These are phyloP conservation scores for Hibiscus tridactylites DNA, from an alignment of 345 rosid species.

Conservation along the genomic window DNA sequence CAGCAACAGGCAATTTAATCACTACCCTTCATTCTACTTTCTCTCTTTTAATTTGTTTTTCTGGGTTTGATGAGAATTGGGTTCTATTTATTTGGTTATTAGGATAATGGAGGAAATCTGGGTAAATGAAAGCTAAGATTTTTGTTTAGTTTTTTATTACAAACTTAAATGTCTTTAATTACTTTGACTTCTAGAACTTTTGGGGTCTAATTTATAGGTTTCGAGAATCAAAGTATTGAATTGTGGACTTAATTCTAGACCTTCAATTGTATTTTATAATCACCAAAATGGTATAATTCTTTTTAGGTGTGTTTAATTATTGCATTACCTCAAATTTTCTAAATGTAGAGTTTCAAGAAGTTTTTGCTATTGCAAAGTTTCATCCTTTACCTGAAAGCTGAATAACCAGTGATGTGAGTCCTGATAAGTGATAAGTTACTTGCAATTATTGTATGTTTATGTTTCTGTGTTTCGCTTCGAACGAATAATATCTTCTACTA, in stretches of 20 bases:
- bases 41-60: background rate
- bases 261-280: background rate
- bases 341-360: background rate
- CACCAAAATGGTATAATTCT: background rate
- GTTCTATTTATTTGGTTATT: background rate
- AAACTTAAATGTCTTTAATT: background rate
- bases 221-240: background rate
- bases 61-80: background rate
- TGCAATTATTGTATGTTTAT: constrained; percentile 1
- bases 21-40: background rate
- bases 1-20: constrained; percentile 53
- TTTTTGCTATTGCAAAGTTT: background rate
- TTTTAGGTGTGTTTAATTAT: background rate
- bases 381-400: background rate
- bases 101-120: constrained; percentile 6
- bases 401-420: background rate
- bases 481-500: background rate
- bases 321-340: background rate
- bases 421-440: background rate
- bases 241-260: background rate
- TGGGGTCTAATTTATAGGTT: background rate
- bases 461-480: background rate
- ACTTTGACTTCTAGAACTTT: background rate
- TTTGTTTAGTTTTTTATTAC: background rate
- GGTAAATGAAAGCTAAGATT: background rate